phyloP scores from a whole-genome alignment of 1,284 basidiomycete species.

The Cryptococcus amylolentus region DNA sequence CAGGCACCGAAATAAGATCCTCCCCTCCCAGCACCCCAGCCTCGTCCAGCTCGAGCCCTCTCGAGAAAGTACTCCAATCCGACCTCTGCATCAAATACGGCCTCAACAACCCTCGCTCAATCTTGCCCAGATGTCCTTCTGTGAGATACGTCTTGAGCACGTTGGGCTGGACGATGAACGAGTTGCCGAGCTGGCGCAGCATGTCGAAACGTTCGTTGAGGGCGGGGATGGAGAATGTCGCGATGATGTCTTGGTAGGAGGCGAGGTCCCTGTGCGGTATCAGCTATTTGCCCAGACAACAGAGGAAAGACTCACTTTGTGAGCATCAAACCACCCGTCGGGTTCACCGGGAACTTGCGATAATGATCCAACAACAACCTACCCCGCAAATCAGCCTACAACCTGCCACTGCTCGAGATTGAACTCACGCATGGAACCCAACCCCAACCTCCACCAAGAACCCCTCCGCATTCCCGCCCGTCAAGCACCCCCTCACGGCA shows the following conservation, averaged over 20 bases:
- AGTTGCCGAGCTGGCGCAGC: constrained; percentile 93
- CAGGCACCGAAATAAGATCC: too few relatives aligned
- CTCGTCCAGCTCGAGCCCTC: constrained; percentile 41
- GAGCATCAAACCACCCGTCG: constrained; percentile 94
- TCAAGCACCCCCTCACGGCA: constrained; percentile 67
- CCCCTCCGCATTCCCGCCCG: constrained; percentile 85
- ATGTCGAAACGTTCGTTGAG: constrained; percentile 97
- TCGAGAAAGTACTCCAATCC: constrained; percentile 59
- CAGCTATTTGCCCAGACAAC: background rate
- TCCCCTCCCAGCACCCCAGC: background rate
- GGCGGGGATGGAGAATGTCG: constrained; percentile 72
- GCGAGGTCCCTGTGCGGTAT: constrained; percentile 73
- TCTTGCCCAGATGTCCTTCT: constrained; percentile 83
- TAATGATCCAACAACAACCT: constrained; percentile 91
- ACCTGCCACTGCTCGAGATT: background rate
- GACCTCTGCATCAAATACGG: constrained; percentile 88
- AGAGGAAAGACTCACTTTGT: constrained; percentile 69
- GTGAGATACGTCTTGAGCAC: constrained; percentile 89
- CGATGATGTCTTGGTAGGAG: constrained; percentile 88
- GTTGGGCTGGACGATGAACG: constrained; percentile 91
- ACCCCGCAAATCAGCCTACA: background rate
- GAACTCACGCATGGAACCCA: constrained; percentile 77
- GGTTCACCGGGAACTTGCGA: constrained; percentile 93
- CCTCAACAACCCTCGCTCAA: constrained; percentile 79
- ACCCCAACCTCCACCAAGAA: constrained; percentile 93